Conservation (phyloP, 2,329 filamentous ascomycete genomes). For the Cladosporium halotolerans region DNA sequence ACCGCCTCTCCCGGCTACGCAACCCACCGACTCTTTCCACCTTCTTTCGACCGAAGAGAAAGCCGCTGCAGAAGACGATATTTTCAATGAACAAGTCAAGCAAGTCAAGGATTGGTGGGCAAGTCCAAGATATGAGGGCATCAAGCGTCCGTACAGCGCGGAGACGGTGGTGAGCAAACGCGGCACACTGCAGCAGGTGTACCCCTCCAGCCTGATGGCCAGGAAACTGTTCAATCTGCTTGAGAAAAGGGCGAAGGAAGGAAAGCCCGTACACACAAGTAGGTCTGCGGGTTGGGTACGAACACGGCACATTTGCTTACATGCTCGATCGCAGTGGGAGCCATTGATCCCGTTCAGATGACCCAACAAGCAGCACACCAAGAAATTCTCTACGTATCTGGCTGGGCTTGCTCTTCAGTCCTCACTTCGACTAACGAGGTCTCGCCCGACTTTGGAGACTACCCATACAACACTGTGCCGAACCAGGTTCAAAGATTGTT, state of each 20-base stretch:
- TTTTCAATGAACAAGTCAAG: slow-evolving; percentile 76
- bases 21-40: slow-evolving; percentile 75
- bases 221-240: slow-evolving; percentile 89
- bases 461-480: slow-evolving; percentile 97
- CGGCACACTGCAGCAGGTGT: slow-evolving; percentile 77
- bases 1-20: slow-evolving; percentile 54
- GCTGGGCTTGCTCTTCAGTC: slow-evolving; percentile 94
- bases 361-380: slow-evolving; percentile 95
- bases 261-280: slow-evolving; percentile 91
- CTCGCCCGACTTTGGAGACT: slow-evolving; percentile 95
- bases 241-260: slow-evolving; percentile 67
- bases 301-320: background rate
- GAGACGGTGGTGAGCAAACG: slow-evolving; percentile 91
- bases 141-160: slow-evolving; percentile 85
- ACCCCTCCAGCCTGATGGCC: slow-evolving; percentile 91
- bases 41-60: slow-evolving; percentile 73
- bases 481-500: slow-evolving; percentile 95
- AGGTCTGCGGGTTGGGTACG: slow-evolving; percentile 29
- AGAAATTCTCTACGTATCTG: slow-evolving; percentile 91
- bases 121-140: slow-evolving; percentile 75
- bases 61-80: slow-evolving; percentile 69
- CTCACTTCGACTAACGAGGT: slow-evolving; percentile 95
- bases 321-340: slow-evolving; percentile 61
- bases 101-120: slow-evolving; percentile 90
- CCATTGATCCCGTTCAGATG: slow-evolving; percentile 99